Conservation (phyloP, 768 basidiomycete genomes). For the Naganishia vaughanmartiniae region DNA sequence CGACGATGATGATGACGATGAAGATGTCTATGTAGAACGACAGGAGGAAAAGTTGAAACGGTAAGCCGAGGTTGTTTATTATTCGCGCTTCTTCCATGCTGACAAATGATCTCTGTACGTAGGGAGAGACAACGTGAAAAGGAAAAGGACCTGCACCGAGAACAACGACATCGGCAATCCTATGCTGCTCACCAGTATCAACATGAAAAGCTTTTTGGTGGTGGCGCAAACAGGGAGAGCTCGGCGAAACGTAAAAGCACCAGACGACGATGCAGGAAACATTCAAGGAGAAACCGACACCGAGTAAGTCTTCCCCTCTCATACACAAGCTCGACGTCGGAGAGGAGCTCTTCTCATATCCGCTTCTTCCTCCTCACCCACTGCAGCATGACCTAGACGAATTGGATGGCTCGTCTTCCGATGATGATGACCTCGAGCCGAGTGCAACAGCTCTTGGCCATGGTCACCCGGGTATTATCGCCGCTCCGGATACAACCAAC, state of each 20-base stretch:
- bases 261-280: constrained; percentile 15
- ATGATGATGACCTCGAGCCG: background rate
- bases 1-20: background rate
- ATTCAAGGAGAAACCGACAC: constrained; percentile 4
- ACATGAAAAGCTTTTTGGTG: constrained; percentile 21
- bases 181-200: constrained; percentile 19
- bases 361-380: background rate
- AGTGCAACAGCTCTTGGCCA: background rate
- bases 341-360: background rate
- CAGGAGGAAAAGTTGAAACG: constrained; percentile 20
- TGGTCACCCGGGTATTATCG: constrained; percentile 5
- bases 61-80: background rate
- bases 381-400: constrained; percentile 8
- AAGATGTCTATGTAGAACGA: constrained; percentile 11
- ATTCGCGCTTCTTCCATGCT: background rate
- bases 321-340: background rate
- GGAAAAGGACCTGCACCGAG: constrained; percentile 12
- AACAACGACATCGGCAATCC: constrained; percentile 15
- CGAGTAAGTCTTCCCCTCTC: background rate
- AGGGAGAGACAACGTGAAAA: constrained; percentile 21
- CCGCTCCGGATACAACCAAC: constrained; percentile 15
- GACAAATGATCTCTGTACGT: background rate
- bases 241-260: constrained; percentile 4
- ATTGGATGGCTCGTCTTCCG: background rate
- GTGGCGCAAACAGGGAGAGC: constrained; percentile 10